Percentiles rank a stretch among this genome's conserved stretches.
Evolutionary conservation across 192 early-diverging fungal genomes (phyloP).

Genomic region (Paraglomus brasilianum): DNA sequence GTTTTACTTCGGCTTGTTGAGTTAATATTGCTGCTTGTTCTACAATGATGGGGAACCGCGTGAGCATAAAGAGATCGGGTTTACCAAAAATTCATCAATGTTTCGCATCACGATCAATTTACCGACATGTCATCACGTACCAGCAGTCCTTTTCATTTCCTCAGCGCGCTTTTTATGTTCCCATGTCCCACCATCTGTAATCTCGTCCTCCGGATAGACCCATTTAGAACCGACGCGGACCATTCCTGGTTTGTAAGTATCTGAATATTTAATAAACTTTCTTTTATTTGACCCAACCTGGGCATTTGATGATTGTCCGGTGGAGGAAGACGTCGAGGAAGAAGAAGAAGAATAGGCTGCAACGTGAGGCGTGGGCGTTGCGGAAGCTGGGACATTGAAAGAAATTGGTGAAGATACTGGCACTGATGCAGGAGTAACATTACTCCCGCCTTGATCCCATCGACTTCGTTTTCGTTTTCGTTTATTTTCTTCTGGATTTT

Average conservation of each 20-base stretch:
- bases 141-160: conserved; percentile 35
- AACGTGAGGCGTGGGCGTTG: neutral
- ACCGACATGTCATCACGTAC: neutral
- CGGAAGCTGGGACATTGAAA: neutral
- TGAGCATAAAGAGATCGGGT: neutral
- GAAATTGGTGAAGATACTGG: neutral
- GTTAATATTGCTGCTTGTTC: conserved; percentile 33
- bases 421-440: neutral
- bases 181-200: conserved; percentile 35
- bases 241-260: conserved; percentile 35
- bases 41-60: neutral
- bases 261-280: conserved; percentile 32
- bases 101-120: neutral
- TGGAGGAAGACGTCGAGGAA: conserved; percentile 8
- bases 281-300: conserved; percentile 8
- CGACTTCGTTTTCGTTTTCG: conserved; percentile 33
- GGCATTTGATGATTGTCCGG: neutral
- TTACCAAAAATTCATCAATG: neutral
- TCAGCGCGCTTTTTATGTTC: conserved; percentile 35
- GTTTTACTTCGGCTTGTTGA: conserved; percentile 30
- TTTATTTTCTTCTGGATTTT: conserved; percentile 16
- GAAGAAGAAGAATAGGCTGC: conserved; percentile 7
- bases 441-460: conserved; percentile 26
- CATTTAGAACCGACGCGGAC: conserved; percentile 32
- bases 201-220: conserved; percentile 39